These are phyloP conservation scores for Clausena lansium DNA, from an alignment of 345 rosid genomes.

Conservation along the genomic window DNA sequence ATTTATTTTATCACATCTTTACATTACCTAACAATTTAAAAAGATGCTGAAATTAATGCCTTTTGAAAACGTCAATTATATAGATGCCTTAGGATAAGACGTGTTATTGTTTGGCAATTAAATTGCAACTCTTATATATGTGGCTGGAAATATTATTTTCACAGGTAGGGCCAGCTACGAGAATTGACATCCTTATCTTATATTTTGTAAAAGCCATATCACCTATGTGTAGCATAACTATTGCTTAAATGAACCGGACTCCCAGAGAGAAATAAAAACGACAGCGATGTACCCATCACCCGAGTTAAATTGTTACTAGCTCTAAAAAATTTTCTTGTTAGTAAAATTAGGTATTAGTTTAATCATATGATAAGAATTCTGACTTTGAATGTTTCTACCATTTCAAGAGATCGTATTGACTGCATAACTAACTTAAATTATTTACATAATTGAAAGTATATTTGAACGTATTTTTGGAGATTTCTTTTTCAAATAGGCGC, in stretches of 20 bases:
- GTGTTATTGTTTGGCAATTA: background rate
- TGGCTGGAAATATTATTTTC: background rate
- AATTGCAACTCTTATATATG: background rate
- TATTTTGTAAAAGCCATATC: background rate
- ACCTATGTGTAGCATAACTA: background rate
- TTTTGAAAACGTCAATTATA: background rate
- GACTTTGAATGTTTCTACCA: too few species aligned
- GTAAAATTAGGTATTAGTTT: too few species aligned
- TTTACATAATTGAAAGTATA: background rate
- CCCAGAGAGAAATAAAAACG: background rate
- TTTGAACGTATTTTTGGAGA: background rate
- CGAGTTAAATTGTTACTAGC: too few species aligned
- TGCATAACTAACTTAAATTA: too few species aligned
- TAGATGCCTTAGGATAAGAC: background rate
- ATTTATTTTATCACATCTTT: background rate
- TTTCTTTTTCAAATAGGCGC: background rate
- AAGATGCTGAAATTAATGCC: background rate
- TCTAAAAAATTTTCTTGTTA: background rate
- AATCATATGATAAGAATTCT: too few species aligned
- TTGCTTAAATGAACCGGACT: background rate
- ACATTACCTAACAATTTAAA: background rate
- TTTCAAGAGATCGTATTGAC: too few species aligned
- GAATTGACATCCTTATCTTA: background rate
- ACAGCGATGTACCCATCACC: background rate
- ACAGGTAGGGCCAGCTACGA: background rate